phyloP scores from a whole-genome alignment of 2,329 filamentous ascomycete genomes.

The Chaetomiaceae sp. region DNA sequence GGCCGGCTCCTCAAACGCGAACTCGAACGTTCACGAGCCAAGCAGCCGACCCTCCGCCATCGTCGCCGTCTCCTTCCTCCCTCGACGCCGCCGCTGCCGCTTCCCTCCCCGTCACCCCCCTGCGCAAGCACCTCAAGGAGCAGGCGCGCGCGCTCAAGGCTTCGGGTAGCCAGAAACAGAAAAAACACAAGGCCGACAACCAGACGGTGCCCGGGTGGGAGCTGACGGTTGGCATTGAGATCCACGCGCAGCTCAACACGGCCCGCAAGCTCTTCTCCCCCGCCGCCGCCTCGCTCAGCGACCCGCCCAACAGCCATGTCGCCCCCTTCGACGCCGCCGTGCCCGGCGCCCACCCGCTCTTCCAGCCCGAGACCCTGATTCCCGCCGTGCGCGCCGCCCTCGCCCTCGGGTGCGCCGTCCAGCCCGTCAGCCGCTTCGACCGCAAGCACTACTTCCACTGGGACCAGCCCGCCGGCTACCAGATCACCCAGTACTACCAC shows the following conservation, averaged over 20 bases:
- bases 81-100: slow-evolving; percentile 17
- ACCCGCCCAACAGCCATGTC: slow-evolving; percentile 76
- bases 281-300: slow-evolving; percentile 54
- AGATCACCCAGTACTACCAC: slow-evolving; percentile 93
- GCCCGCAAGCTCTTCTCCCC: slow-evolving; percentile 82
- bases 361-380: slow-evolving; percentile 76
- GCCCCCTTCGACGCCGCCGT: slow-evolving; percentile 83
- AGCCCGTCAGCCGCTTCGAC: slow-evolving; percentile 77
- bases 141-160: slow-evolving; percentile 49
- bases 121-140: slow-evolving; percentile 68
- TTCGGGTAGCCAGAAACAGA: slow-evolving; percentile 38
- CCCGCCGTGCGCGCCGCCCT: slow-evolving; percentile 88
- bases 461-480: slow-evolving; percentile 93
- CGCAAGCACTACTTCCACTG: slow-evolving; percentile 99
- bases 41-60: not conserved
- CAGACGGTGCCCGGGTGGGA: slow-evolving; percentile 70
- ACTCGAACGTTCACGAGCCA: slow-evolving; percentile 1
- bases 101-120: slow-evolving; percentile 36
- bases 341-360: slow-evolving; percentile 80
- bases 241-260: slow-evolving; percentile 93
- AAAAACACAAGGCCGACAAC: slow-evolving; percentile 38
- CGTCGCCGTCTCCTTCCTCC: slow-evolving; percentile 1
- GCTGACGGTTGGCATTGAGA: slow-evolving; percentile 91
- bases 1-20: too few relatives aligned
- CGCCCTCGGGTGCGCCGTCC: slow-evolving; percentile 73